Conservation (phyloP, 768 basidiomycete species). For the Postia placenta region DNA sequence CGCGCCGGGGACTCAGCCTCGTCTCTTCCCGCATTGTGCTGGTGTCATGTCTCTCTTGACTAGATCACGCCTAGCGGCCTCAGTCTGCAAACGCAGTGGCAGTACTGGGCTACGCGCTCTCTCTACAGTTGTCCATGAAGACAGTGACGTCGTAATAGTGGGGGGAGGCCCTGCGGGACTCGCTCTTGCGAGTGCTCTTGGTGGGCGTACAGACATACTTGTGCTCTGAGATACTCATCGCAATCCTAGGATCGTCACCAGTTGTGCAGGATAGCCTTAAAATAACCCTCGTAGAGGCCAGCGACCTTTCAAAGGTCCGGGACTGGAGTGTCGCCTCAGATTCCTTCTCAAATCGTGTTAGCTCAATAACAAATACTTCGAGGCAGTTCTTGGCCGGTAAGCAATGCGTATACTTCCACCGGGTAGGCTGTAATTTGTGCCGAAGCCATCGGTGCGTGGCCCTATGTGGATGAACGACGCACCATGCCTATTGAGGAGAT, state of each 20-base stretch:
- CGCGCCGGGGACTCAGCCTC: too few species aligned
- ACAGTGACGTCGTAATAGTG: constrained; percentile 88
- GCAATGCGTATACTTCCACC: constrained; percentile 3
- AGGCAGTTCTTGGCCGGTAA: constrained; percentile 60
- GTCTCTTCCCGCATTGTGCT: too few species aligned
- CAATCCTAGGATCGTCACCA: constrained; percentile 45
- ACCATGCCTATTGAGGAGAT: constrained; percentile 78
- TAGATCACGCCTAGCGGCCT: too few species aligned
- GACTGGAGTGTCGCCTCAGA: constrained; percentile 55
- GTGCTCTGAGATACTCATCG: not conserved
- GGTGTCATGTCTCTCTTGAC: too few species aligned
- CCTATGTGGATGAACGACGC: constrained; percentile 58
- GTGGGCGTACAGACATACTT: constrained; percentile 35
- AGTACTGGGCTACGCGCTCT: not conserved
- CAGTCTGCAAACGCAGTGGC: too few species aligned
- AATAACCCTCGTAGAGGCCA: constrained; percentile 77
- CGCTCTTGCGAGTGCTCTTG: constrained; percentile 80
- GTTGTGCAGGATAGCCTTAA: constrained; percentile 45
- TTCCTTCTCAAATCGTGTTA: constrained; percentile 77
- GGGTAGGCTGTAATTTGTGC: not conserved
- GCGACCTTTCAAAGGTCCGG: constrained; percentile 61
- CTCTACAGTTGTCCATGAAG: constrained; percentile 20
- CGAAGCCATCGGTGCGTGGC: constrained; percentile 90
- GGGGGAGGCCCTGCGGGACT: constrained; percentile 93
- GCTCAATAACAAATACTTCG: constrained; percentile 77